These are phyloP conservation scores for Solanum pennellii DNA, from an alignment of 257 asterid species.

Conservation along the genomic window DNA sequence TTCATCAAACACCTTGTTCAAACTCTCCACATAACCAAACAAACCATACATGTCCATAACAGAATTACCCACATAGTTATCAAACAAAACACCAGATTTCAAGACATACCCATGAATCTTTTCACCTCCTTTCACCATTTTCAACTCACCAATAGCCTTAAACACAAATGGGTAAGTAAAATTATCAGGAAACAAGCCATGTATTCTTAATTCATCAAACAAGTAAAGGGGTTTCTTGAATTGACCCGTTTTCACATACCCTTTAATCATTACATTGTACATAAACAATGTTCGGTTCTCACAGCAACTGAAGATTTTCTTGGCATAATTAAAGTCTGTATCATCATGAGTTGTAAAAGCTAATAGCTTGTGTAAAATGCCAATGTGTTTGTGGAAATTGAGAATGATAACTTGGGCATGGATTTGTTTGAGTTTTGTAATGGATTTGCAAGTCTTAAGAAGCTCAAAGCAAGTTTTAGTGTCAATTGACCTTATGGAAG, in stretches of 20 bases:
- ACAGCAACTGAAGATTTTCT: constrained; percentile 31
- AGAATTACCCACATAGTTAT: constrained; percentile 60
- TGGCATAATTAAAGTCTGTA: constrained; percentile 37
- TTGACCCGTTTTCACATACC: constrained; percentile 29
- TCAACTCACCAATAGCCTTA: constrained; percentile 54
- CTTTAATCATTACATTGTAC: constrained; percentile 71
- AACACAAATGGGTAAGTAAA: constrained; percentile 77
- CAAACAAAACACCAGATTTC: constrained; percentile 50
- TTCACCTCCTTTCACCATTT: constrained; percentile 37
- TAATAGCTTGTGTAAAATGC: constrained; percentile 62
- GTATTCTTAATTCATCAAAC: constrained; percentile 56
- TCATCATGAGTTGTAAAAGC: constrained; percentile 12
- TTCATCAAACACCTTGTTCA: constrained; percentile 61
- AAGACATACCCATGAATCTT: constrained; percentile 72
- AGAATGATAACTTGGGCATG: constrained; percentile 48
- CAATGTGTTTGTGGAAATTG: constrained; percentile 51
- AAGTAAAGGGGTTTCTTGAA: constrained; percentile 33
- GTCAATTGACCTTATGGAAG: not conserved
- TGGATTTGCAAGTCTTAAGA: constrained; percentile 56
- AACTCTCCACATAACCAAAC: constrained; percentile 27
- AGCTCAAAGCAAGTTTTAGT: constrained; percentile 40
- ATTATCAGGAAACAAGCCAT: constrained; percentile 61
- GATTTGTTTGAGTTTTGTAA: constrained; percentile 44
- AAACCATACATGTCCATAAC: constrained; percentile 59
- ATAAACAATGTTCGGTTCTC: constrained; percentile 46